Evolutionary conservation across 1,284 basidiomycete species (phyloP).

Genomic region (Anthracocystis panici-leucophaei): DNA sequence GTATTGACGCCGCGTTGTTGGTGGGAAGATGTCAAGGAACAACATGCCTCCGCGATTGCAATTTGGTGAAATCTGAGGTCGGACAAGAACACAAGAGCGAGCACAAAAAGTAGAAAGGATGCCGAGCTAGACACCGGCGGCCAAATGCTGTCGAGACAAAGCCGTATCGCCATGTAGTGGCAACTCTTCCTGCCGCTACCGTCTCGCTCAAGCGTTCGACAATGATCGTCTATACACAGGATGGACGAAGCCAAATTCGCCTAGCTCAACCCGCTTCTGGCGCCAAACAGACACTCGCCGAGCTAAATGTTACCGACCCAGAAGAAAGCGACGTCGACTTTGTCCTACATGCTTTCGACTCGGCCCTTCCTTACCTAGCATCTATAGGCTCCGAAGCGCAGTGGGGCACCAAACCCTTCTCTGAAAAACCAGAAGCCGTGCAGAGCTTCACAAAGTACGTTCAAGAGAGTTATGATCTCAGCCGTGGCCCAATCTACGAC

Average conservation of each 20-base stretch:
- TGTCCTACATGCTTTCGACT: conserved; percentile 44
- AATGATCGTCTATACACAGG: conserved; percentile 14
- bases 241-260: conserved; percentile 6
- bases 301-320: conserved; percentile 24
- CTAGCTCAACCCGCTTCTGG: conserved; percentile 28
- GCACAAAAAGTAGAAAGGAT: not conserved
- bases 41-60: not conserved
- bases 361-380: conserved; percentile 45
- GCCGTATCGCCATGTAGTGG: not conserved
- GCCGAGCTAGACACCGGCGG: conserved; percentile 13
- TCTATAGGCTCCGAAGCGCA: conserved; percentile 52
- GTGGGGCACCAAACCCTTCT: conserved; percentile 48
- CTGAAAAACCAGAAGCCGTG: conserved; percentile 10
- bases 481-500: not conserved
- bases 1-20: not conserved
- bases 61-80: not conserved
- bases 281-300: not conserved
- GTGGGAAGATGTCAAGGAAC: conserved; percentile 6
- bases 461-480: conserved; percentile 15
- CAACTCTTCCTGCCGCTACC: not conserved
- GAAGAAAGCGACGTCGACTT: conserved; percentile 46
- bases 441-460: conserved; percentile 12
- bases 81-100: not conserved
- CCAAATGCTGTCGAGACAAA: not conserved
- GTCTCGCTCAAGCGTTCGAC: not conserved